Percentiles rank a stretch among this genome's conserved stretches.
Conservation (phyloP, 208 protist species). For the Leishmania tropica region DNA sequence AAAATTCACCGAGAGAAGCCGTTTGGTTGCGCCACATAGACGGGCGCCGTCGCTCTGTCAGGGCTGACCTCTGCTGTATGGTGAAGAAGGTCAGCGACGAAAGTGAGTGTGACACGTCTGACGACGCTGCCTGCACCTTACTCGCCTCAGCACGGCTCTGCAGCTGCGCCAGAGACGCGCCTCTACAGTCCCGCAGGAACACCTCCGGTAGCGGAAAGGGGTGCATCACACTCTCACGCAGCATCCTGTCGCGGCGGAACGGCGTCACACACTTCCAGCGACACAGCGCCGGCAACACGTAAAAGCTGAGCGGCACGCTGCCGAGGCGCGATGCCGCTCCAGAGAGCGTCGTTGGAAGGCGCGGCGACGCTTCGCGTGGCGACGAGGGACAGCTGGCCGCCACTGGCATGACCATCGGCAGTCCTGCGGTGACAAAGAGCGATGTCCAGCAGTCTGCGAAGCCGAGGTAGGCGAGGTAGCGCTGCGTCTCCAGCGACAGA, state of each 20-base stretch:
- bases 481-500: constrained; percentile 15
- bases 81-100: constrained; percentile 25
- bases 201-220: constrained; percentile 18
- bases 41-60: constrained; percentile 12
- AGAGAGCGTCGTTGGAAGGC: constrained; percentile 3
- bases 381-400: not conserved
- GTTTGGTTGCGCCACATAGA: constrained; percentile 11
- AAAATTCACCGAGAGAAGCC: constrained; percentile 19
- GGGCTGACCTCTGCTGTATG: constrained; percentile 22
- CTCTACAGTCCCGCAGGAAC: not conserved
- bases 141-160: not conserved
- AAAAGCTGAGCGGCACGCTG: constrained; percentile 30
- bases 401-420: constrained; percentile 2
- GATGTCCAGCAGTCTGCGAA: constrained; percentile 32
- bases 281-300: constrained; percentile 26
- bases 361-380: not conserved
- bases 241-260: constrained; percentile 12
- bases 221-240: constrained; percentile 15
- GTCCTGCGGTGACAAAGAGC: constrained; percentile 23
- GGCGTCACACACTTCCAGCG: constrained; percentile 19
- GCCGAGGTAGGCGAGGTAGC: constrained; percentile 34
- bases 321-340: not conserved
- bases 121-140: not conserved
- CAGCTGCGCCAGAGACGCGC: not conserved
- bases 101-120: not conserved